Base-by-base conservation (phyloP, 2,329 filamentous ascomycete species). In the Aspergillus sp. region DNA sequence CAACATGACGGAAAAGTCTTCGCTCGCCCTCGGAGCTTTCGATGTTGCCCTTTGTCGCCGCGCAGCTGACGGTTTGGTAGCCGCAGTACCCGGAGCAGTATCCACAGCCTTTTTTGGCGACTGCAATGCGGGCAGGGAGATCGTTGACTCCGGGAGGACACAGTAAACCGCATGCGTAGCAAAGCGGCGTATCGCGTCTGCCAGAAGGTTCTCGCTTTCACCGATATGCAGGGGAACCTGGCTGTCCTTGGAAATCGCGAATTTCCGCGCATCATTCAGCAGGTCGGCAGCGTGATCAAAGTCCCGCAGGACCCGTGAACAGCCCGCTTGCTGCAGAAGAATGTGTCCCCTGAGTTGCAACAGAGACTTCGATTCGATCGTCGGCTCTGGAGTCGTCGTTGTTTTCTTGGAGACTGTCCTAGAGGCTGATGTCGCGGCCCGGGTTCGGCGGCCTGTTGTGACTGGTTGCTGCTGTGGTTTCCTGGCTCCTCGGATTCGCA, bases 121-220 rank as follows among this genome's bases (percentile, higher is more conserved):
- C 53, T 42, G 56, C 51, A 89, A 67, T 0, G 84, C 78, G 1
- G 88, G 86, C 38, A 89, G 81, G 0, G 86, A 93, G 15, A 95
- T 78, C 0, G 86, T 94, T 1, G 91, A 95, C 49, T 98, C 91
- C 28, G 89, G 84, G 11, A 96, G 72, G 7, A 89, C 82, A 12
- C 85, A 93, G 56, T 89, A 93, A 3, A 91, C 81, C 2, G 88
- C 80, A 57, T 94, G 84, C 4, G 74, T 72, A 8, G 78, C 72
- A 66, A 94, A 83, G 29, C 58, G 47, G 11, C 53, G 50, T 30
- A 64, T 55, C n/a, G 58, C 58, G 32, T 63, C 51, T 2, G 52
- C 53, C 12, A 63, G 47, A 5, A 58, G 42, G 37, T 58, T 48
- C 30, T 61, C 55, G 22, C 54, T 59, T 37, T 55, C 56, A 4